Conservation (phyloP, 352 stramenopile species). For the Saprolegnia diclina region DNA sequence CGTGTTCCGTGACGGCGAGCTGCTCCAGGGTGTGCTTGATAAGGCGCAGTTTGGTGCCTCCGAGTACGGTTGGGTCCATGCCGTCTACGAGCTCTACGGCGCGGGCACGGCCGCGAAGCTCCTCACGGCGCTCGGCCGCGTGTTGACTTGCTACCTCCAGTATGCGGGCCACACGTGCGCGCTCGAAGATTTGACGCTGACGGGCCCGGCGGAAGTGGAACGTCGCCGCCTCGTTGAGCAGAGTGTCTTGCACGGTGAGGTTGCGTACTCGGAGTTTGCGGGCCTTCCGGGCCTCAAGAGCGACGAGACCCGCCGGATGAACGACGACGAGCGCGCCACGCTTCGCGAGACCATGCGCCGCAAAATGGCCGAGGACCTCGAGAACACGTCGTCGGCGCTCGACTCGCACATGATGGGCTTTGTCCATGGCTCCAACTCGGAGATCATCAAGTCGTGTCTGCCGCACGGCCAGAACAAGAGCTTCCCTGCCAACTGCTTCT, state of each 20-base stretch:
- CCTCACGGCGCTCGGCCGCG: constrained; percentile 73
- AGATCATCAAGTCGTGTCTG: constrained; percentile 99
- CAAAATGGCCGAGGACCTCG: constrained; percentile 63
- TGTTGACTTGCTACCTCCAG: constrained; percentile 98
- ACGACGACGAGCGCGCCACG: constrained; percentile 59
- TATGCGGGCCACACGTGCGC: constrained; percentile 98
- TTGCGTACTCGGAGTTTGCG: constrained; percentile 81
- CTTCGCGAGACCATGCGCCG: constrained; percentile 74
- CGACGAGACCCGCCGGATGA: constrained; percentile 77
- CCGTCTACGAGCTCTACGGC: constrained; percentile 91
- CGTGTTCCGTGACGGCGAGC: constrained; percentile 92
- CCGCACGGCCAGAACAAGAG: constrained; percentile 94
- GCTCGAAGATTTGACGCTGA: constrained; percentile 98
- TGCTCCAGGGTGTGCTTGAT: constrained; percentile 97
- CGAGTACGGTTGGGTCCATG: constrained; percentile 97
- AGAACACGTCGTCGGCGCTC: constrained; percentile 68
- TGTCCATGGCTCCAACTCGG: constrained; percentile 87
- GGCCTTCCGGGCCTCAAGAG: constrained; percentile 63
- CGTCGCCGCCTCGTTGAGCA: constrained; percentile 86
- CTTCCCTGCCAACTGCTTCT: constrained; percentile 99
- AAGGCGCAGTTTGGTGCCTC: constrained; percentile 98
- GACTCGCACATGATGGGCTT: constrained; percentile 88
- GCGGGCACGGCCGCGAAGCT: constrained; percentile 76
- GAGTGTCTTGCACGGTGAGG: constrained; percentile 70
- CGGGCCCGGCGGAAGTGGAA: constrained; percentile 86